These are phyloP conservation scores for Yamagishiella unicocca DNA, from an alignment of 139 green algal species.

Conservation along the genomic window DNA sequence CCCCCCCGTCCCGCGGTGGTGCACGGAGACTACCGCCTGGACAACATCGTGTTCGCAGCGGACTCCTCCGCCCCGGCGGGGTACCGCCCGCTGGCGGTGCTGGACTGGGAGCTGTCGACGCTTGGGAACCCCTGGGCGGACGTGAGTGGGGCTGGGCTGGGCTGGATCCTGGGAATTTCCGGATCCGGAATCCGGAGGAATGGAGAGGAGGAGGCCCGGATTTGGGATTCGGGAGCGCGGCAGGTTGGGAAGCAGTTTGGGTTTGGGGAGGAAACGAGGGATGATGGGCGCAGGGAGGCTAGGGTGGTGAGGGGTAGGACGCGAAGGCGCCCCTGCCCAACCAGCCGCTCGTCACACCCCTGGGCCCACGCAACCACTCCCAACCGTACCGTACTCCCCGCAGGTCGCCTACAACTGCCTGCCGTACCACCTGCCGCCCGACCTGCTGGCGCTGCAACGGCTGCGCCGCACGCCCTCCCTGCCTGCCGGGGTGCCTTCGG, in stretches of 20 bases:
- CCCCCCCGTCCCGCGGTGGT: constrained; percentile 58
- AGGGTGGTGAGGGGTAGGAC: too few relatives aligned
- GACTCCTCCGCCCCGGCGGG: too few relatives aligned
- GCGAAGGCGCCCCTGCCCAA: too few relatives aligned
- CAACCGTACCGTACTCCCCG: background rate
- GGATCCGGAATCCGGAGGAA: too few relatives aligned
- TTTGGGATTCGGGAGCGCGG: too few relatives aligned
- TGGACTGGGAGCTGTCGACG: constrained; percentile 99
- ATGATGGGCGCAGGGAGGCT: too few relatives aligned
- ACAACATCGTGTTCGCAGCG: constrained; percentile 36
- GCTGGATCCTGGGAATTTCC: too few relatives aligned
- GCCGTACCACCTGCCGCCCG: constrained; percentile 83
- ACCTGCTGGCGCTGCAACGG: constrained; percentile 29
- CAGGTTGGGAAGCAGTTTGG: too few relatives aligned
- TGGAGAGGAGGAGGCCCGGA: too few relatives aligned
- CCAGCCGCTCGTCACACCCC: too few relatives aligned
- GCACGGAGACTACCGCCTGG: constrained; percentile 92
- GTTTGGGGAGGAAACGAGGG: too few relatives aligned
- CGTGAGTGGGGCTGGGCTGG: constrained; percentile 44
- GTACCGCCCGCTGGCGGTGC: constrained; percentile 70
- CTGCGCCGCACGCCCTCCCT: constrained; percentile 47
- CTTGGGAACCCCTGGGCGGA: constrained; percentile 93
- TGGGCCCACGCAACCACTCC: background rate
- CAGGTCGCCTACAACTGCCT: constrained; percentile 94
- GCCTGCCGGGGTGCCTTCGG: constrained; percentile 82